Base-by-base conservation (phyloP, 148 eudicot genomes). In the Tetragonia tetragonoides region DNA sequence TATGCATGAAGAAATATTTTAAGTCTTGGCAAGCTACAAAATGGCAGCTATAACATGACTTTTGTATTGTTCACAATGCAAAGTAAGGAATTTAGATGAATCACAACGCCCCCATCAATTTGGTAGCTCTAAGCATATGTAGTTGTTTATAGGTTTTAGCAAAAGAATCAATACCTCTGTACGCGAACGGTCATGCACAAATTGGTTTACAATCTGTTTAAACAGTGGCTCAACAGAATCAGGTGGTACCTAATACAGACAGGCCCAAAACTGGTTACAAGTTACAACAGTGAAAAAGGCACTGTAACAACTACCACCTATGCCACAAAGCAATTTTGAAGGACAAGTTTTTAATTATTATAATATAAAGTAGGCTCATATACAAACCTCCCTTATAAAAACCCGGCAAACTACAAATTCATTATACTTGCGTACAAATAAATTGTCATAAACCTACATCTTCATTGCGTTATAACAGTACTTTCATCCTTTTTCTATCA, bases 161-260 rank as follows among this genome's bases (percentile, higher is more conserved):
- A 59, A 41, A 72, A 68, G 28, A 81, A 77, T 65, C 39, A 59
- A 51, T 87, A 95, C 99, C 99, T 95, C 99, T 56, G 97, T 84
- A 37, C 99, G 97, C 17, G 99, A 95, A 51, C 89, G 88, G 65
- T 95, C 99, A 82, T 93, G 90, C 51, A 95, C 97, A 87, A 95
- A 95, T 72, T 95, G 97, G 78, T 93, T 93, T 42, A 95, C 99
- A 77, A 95, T 79, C 84, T 95, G 97, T 84, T 72, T 95, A 74
- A 95, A 95, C 46, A 95, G 83, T 74, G 99, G 94, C 83, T 95
- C 97, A 70, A 95, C 97, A 46, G 94, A 93, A 84, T 93, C 95
- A 64, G 99, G 99, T 5, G 99, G 99, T 70, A 95, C 97, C 99
- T 95, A 78, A 77, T 80, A 78, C 71, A 41, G 44, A 41, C 78